Base-by-base conservation (phyloP, 129 eudicot genomes). In the Centaurea solstitialis region DNA sequence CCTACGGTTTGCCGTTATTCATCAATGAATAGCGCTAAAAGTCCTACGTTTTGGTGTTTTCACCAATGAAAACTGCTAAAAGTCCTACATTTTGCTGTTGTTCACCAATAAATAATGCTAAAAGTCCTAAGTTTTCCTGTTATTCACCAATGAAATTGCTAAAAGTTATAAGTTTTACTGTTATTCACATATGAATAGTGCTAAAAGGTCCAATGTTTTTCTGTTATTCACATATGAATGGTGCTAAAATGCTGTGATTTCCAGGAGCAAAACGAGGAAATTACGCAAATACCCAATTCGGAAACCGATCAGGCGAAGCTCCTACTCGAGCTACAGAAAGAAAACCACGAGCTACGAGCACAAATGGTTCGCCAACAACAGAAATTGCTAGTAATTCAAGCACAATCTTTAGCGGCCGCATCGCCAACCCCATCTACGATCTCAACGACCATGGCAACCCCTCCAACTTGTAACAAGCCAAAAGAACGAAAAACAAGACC, bases 331-430 rank as follows among this genome's bases (percentile, higher is more conserved):
- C 78, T 93, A 64, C 98, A 93, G 81, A 93, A 87, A 75, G 96
- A 93, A 79, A 93, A 93, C 68, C 89, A 92, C 5, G 98, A 93
- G 41, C 62, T 93, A 83, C 47, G 96, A 81, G 90, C 88, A 61
- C 96, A 89, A 72, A 75, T 93, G 81, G 98, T 92, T 70, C 87
- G 83, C 38, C 98, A 93, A 72, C 93, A 91, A 74, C 98, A 93
- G 13, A 91, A 91, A 83, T 76, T 93, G 21, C 37, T 93, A 9
- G 83, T 81, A 61, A 47, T 91, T 41, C 96, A 93, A 86, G 92
- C 93, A 61, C 92, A 93, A 78, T 78, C 90, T 59, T 87, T 93
- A 82, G 93, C 91, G 9, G 90, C 91, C 47, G 76, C 91, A 70
- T 86, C 98, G 4, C 96, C 98, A 22, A 81, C 93, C 74, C 92